These are phyloP conservation scores for Silene conica DNA, from an alignment of 148 eudicot genomes.

Conservation along the genomic window DNA sequence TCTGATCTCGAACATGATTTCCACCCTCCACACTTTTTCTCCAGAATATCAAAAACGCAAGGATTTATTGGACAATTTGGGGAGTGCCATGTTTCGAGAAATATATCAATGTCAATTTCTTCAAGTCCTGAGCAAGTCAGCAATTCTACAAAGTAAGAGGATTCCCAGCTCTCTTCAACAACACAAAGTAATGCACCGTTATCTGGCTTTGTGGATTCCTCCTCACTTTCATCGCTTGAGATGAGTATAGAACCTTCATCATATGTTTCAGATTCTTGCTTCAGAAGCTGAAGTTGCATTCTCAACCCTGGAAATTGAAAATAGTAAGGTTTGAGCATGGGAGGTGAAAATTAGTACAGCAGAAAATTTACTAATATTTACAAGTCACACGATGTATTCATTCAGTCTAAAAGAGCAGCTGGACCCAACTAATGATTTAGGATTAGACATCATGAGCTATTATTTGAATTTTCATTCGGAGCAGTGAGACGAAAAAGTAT, in stretches of 20 bases:
- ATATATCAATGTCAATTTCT: conserved; percentile 29
- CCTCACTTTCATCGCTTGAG: conserved; percentile 50
- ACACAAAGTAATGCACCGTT: conserved; percentile 16
- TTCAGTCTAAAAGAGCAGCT: not conserved
- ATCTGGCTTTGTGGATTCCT: conserved; percentile 6
- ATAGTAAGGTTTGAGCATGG: not conserved
- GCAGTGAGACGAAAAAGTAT: not conserved
- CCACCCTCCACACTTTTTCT: conserved; percentile 48
- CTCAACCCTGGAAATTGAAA: conserved; percentile 46
- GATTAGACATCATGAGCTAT: not conserved
- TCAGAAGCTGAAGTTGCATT: conserved; percentile 83
- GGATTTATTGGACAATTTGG: conserved; percentile 44
- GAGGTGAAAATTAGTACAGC: not conserved
- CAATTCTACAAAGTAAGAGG: conserved; percentile 51
- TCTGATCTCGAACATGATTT: conserved; percentile 38
- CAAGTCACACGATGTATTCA: not conserved
- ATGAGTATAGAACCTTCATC: conserved; percentile 30
- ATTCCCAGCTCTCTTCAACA: conserved; percentile 49
- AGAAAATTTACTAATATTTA: too few species aligned
- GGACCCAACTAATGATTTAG: not conserved
- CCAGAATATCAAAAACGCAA: conserved; percentile 59
- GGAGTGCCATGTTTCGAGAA: conserved; percentile 45
- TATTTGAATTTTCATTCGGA: not conserved
- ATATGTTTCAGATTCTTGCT: conserved; percentile 52
- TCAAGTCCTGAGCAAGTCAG: conserved; percentile 45